Percentiles rank a stretch among this genome's conserved stretches.
Evolutionary conservation across 805 yeast species (phyloP).

Genomic region (Kodamaea sagamina): DNA sequence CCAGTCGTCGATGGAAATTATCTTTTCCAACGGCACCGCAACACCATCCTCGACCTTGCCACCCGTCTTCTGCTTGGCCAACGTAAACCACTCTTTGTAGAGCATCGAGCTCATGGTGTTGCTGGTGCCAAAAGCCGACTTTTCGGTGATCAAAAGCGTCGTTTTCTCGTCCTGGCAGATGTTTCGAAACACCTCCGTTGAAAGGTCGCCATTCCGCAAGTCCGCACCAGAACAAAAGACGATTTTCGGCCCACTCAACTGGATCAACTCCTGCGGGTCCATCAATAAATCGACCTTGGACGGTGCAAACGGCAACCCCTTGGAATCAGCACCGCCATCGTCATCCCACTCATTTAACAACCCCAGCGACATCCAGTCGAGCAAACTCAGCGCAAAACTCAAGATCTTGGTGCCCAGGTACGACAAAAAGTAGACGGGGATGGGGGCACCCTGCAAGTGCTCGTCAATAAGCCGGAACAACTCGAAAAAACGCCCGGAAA

Average conservation of each 20-base stretch:
- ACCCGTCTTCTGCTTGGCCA: constrained; percentile 35
- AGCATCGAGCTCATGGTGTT: constrained; percentile 53
- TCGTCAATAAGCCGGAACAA: constrained; percentile 72
- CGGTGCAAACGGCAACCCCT: constrained; percentile 78
- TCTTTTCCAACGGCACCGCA: constrained; percentile 52
- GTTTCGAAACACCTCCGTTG: constrained; percentile 52
- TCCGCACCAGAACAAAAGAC: constrained; percentile 75
- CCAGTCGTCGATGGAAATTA: constrained; percentile 44
- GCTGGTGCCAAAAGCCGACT: constrained; percentile 24
- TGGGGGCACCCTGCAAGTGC: constrained; percentile 55
- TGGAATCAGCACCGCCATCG: constrained; percentile 33
- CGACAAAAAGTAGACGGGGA: constrained; percentile 76
- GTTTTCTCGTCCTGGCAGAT: constrained; percentile 67
- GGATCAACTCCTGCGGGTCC: constrained; percentile 55
- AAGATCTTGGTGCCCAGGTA: constrained; percentile 77
- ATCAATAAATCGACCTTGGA: constrained; percentile 56
- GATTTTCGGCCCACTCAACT: constrained; percentile 69
- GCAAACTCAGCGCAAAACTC: constrained; percentile 81
- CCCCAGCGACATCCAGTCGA: constrained; percentile 95
- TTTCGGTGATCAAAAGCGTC: constrained; percentile 75
- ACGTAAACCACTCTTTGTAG: constrained; percentile 53
- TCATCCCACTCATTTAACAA: constrained; percentile 83
- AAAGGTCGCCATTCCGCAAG: constrained; percentile 61
- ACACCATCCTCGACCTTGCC: constrained; percentile 59
- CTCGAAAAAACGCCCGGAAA: constrained; percentile 81